Evolutionary conservation across 441 rosid species (phyloP).

Genomic region (Syzygium syzygioides): DNA sequence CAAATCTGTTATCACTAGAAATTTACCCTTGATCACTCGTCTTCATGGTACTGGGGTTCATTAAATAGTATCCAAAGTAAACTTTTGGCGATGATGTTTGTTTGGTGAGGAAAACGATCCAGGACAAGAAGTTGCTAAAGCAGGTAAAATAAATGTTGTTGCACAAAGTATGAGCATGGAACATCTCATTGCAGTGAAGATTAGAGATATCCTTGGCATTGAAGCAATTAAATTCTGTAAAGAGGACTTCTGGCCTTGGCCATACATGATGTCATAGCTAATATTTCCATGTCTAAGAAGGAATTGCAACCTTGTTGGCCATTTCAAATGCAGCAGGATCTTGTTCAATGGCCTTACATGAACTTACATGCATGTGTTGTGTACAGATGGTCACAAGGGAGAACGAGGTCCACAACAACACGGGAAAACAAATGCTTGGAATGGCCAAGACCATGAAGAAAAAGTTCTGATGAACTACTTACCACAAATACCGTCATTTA

Average conservation of each 20-base stretch:
- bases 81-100: neutral
- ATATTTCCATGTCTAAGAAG: neutral
- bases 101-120: neutral
- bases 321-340: neutral
- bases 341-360: neutral
- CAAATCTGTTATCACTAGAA: neutral
- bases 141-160: neutral
- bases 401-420: neutral
- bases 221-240: neutral
- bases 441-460: neutral
- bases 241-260: neutral
- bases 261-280: neutral
- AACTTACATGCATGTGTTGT: neutral
- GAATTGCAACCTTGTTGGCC: neutral
- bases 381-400: neutral
- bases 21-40: neutral
- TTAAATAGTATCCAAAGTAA: neutral
- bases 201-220: neutral
- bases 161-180: neutral
- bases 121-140: neutral
- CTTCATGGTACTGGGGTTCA: neutral
- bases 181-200: neutral
- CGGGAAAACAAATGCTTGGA: neutral
- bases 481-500: slow-evolving; percentile 97
- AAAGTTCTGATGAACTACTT: slow-evolving; percentile 1